Conservation (phyloP, 192 early-diverging fungal genomes). For the Coemansia sp. region DNA sequence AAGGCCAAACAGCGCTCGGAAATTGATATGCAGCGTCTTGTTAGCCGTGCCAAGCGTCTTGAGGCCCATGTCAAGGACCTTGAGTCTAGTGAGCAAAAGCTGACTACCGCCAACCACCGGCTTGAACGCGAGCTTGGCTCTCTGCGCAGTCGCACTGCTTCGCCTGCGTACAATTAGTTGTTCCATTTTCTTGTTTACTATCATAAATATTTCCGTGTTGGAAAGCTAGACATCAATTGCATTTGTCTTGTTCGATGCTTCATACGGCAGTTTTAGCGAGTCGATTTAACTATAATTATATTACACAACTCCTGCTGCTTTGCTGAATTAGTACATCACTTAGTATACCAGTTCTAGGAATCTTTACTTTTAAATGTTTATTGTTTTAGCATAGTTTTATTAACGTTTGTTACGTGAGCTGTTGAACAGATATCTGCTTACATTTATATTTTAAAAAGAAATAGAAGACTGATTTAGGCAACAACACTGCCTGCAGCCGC, state of each 20-base stretch:
- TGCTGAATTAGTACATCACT: too few relatives aligned
- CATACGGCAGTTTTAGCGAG: too few relatives aligned
- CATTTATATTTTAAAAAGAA: conserved; percentile 1
- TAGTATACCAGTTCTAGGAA: too few relatives aligned
- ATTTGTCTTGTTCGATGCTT: too few relatives aligned
- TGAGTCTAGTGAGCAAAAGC: conserved; percentile 43
- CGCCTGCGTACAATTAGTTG: conserved; percentile 22
- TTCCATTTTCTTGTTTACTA: conserved; percentile 6
- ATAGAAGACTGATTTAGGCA: background rate
- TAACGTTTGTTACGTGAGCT: too few relatives aligned
- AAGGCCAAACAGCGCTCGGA: conserved; percentile 76
- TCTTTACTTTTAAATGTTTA: too few relatives aligned
- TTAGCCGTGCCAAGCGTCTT: conserved; percentile 54
- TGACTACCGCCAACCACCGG: conserved; percentile 44
- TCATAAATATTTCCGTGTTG: too few relatives aligned
- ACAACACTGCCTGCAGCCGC: conserved; percentile 27
- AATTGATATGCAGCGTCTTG: conserved; percentile 65
- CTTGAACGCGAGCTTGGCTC: conserved; percentile 52
- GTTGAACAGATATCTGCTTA: background rate
- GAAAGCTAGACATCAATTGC: too few relatives aligned
- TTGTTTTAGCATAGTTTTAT: too few relatives aligned
- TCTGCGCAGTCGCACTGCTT: conserved; percentile 47
- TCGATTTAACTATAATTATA: too few relatives aligned
- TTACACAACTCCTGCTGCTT: too few relatives aligned
- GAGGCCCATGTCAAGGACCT: conserved; percentile 49